phyloP scores from a whole-genome alignment of 306 rosid species.

The Pueraria montana region DNA sequence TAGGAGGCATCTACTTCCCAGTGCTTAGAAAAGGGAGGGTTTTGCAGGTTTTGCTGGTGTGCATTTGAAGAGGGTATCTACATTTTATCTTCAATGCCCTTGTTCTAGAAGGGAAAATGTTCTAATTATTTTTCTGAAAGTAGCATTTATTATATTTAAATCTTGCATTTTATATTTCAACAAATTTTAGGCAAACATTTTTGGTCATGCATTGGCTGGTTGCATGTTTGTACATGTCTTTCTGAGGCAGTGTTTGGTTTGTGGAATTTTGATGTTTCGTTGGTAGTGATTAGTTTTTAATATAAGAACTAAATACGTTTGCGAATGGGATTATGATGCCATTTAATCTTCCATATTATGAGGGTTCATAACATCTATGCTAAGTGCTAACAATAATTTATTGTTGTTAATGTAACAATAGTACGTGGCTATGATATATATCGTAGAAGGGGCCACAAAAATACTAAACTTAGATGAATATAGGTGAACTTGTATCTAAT shows the following conservation, averaged over 20 bases:
- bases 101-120: constrained; percentile 37
- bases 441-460: neutral
- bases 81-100: constrained; percentile 41
- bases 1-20: constrained; percentile 24
- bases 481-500: neutral
- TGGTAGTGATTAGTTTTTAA: constrained; percentile 25
- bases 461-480: neutral
- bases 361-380: neutral
- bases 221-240: constrained; percentile 30
- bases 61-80: constrained; percentile 49
- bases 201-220: constrained; percentile 48
- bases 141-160: constrained; percentile 15
- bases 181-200: constrained; percentile 31
- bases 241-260: constrained; percentile 45
- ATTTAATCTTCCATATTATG: constrained; percentile 11
- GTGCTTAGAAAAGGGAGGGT: neutral
- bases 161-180: neutral
- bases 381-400: neutral
- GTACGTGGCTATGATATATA: neutral
- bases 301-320: constrained; percentile 7
- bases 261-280: constrained; percentile 36
- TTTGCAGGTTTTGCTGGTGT: constrained; percentile 37
- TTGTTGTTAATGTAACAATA: neutral
- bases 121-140: constrained; percentile 31
- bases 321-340: constrained; percentile 20